Percentiles rank a stretch among this genome's conserved stretches.
These are phyloP conservation scores for Cryptosporidium bovis DNA, from an alignment of 169 alveolate genomes.

Conservation along the genomic window DNA sequence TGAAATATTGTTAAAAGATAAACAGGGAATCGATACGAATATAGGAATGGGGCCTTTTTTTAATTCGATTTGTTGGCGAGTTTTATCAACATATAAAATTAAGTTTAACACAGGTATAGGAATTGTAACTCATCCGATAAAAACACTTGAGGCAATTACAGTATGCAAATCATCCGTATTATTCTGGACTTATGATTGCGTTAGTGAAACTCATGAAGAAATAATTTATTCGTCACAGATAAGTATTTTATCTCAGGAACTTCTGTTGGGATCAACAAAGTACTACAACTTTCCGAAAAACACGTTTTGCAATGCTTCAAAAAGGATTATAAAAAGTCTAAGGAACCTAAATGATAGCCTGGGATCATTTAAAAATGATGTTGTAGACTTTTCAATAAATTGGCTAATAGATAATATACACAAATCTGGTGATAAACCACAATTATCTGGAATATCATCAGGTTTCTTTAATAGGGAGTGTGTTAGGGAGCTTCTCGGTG, in stretches of 20 bases:
- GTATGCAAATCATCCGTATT: slow-evolving; percentile 33
- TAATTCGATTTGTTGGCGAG: slow-evolving; percentile 68
- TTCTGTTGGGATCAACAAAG: slow-evolving; percentile 25
- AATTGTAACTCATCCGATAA: slow-evolving; percentile 36
- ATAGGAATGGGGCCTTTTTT: slow-evolving; percentile 27
- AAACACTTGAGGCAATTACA: slow-evolving; percentile 50
- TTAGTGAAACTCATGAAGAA: slow-evolving; percentile 3
- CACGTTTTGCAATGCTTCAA: slow-evolving; percentile 50
- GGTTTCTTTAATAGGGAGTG: slow-evolving; percentile 73
- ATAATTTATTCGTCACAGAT: slow-evolving; percentile 12
- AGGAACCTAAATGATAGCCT: slow-evolving; percentile 4
- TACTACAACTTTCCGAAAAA: slow-evolving; percentile 27
- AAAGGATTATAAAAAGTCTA: slow-evolving; percentile 13
- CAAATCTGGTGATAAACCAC: background rate
- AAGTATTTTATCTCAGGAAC: slow-evolving; percentile 66
- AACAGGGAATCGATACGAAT: background rate
- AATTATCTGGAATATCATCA: slow-evolving; percentile 40
- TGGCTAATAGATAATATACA: slow-evolving; percentile 26
- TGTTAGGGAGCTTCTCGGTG: slow-evolving; percentile 45
- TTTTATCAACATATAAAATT: slow-evolving; percentile 25
- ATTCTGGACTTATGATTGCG: slow-evolving; percentile 47
- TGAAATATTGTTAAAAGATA: background rate
- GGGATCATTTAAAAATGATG: slow-evolving; percentile 8
- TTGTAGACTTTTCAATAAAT: slow-evolving; percentile 22
- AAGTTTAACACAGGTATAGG: slow-evolving; percentile 48